A percentile compares a stretch with the other conserved stretches of the same genome.
Conservation (phyloP, 2,329 filamentous ascomycete genomes). For the Penicillium sp. region DNA sequence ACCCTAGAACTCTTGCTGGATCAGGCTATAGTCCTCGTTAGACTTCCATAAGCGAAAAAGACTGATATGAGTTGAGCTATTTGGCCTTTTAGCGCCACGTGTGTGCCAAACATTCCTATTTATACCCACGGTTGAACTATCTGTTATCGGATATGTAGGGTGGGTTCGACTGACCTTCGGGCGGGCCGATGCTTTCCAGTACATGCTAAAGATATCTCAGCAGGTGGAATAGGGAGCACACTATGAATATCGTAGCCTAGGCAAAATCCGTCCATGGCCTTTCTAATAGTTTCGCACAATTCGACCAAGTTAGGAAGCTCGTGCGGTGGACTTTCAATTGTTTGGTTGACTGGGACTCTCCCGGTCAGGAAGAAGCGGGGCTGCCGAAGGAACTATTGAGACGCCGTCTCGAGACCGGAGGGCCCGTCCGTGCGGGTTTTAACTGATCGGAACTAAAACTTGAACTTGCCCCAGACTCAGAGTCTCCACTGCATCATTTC, state of each 20-base stretch:
- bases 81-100: not conserved
- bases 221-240: not conserved
- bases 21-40: not conserved
- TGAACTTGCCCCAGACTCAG: not conserved
- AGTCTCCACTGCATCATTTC: not conserved
- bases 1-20: not conserved
- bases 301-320: not conserved
- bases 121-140: not conserved
- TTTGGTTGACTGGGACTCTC: not conserved
- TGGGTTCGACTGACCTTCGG: not conserved
- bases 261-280: not conserved
- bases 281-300: not conserved
- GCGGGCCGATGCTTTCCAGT: not conserved
- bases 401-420: conserved; percentile 1
- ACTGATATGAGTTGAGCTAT: not conserved
- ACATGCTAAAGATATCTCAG: not conserved
- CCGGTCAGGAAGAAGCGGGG: not conserved
- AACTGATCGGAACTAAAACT: not conserved
- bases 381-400: conserved; percentile 1
- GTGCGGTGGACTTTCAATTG: not conserved
- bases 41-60: not conserved
- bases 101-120: not conserved
- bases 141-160: not conserved
- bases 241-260: not conserved
- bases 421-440: not conserved